phyloP scores from a whole-genome alignment of 1,284 basidiomycete species.

The Heliocybe sulcata region DNA sequence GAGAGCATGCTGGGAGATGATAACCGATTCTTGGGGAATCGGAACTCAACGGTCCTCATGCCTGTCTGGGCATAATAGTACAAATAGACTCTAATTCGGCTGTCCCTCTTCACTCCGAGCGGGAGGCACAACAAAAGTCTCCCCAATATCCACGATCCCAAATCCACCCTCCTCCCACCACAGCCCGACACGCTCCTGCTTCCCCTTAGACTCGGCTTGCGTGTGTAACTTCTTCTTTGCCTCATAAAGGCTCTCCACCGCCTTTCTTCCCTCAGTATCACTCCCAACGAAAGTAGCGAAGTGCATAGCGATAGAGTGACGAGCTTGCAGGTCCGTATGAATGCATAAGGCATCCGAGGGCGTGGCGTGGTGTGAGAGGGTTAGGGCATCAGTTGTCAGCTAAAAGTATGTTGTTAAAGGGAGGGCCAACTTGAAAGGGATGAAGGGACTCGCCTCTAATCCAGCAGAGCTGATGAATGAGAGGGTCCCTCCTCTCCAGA shows the following conservation, averaged over 20 bases:
- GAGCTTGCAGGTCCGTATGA: slow-evolving; percentile 22
- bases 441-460: slow-evolving; percentile 16
- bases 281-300: slow-evolving; percentile 31
- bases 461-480: slow-evolving; percentile 20
- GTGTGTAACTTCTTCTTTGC: slow-evolving; percentile 11
- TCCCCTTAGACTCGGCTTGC: slow-evolving; percentile 9
- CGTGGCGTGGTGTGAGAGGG: slow-evolving; percentile 17
- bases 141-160: slow-evolving; percentile 22
- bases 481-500: slow-evolving; percentile 26
- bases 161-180: slow-evolving; percentile 26
- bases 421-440: background rate
- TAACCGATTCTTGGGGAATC: too few species aligned
- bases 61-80: background rate
- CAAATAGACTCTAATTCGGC: background rate
- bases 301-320: slow-evolving; percentile 30
- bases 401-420: slow-evolving; percentile 3
- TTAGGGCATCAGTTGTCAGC: slow-evolving; percentile 12
- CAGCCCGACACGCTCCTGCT: slow-evolving; percentile 12
- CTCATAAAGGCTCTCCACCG: slow-evolving; percentile 25
- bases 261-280: slow-evolving; percentile 19
- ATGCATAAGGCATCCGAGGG: slow-evolving; percentile 16
- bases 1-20: too few species aligned
- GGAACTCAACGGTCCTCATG: background rate
- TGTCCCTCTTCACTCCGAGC: background rate
- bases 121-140: slow-evolving; percentile 16